Conservation (phyloP, 352 stramenopile genomes). For the Pythium phragmitis region DNA sequence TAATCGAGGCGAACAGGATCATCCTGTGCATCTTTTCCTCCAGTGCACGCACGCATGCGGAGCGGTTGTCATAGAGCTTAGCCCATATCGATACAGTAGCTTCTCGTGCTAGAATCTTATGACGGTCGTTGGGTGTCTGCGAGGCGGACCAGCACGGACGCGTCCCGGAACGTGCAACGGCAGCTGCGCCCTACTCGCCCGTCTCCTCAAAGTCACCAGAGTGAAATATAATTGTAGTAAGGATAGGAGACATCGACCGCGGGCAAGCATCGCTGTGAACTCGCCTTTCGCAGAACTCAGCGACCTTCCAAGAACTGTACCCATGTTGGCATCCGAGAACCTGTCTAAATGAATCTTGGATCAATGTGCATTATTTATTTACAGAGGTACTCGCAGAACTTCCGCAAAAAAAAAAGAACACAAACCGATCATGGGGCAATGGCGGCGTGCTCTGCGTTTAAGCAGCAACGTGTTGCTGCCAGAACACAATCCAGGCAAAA, state of each 20-base stretch:
- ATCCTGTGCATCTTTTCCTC: too few relatives aligned
- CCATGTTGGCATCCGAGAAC: not conserved
- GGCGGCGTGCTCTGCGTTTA: not conserved
- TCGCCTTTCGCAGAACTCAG: not conserved
- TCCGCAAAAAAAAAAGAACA: not conserved
- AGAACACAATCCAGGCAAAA: not conserved
- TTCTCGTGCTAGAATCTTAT: slow-evolving; percentile 5
- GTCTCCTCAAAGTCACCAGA: not conserved
- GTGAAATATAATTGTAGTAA: not conserved
- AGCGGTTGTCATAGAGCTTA: not conserved
- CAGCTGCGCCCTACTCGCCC: slow-evolving; percentile 3
- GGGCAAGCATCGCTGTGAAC: too few relatives aligned
- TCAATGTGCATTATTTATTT: not conserved
- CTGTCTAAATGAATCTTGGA: not conserved
- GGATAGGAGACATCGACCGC: too few relatives aligned
- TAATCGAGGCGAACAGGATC: too few relatives aligned
- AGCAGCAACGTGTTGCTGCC: not conserved
- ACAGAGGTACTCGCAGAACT: not conserved
- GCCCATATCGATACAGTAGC: not conserved
- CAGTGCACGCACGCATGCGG: too few relatives aligned
- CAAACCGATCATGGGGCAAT: not conserved
- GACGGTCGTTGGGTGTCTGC: not conserved
- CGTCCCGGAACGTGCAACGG: not conserved
- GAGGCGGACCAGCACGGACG: slow-evolving; percentile 4
- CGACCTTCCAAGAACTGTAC: not conserved